These are phyloP conservation scores for sweet orange (Citrus sinensis) DNA, from an alignment of 345 rosid species.

Conservation along the genomic window DNA sequence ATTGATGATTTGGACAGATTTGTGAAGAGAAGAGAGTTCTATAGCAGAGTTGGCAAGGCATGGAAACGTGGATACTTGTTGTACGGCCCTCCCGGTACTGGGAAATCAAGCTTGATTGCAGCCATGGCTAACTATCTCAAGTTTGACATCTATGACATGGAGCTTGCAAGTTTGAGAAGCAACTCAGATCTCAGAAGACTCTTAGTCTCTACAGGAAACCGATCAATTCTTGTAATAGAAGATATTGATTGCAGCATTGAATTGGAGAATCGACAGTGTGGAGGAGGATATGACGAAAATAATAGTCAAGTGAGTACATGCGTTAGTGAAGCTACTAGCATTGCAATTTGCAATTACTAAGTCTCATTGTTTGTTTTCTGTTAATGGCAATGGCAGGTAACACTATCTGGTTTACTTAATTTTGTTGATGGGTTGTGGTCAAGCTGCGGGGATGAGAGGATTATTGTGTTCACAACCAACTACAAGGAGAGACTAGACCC, in stretches of 20 bases:
- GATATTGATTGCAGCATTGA: slow-evolving; percentile 23
- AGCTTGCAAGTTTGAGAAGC: background rate
- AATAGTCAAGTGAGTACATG: background rate
- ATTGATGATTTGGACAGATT: slow-evolving; percentile 35
- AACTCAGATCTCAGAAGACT: slow-evolving; percentile 12
- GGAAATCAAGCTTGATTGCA: slow-evolving; percentile 30
- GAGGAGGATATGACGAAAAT: background rate
- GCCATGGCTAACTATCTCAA: slow-evolving; percentile 28
- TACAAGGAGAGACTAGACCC: slow-evolving; percentile 26
- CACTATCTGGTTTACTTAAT: slow-evolving; percentile 24
- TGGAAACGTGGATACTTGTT: slow-evolving; percentile 24
- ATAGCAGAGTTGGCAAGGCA: slow-evolving; percentile 10
- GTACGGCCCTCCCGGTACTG: slow-evolving; percentile 27
- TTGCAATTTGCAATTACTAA: background rate
- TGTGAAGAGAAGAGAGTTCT: slow-evolving; percentile 5
- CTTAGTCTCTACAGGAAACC: background rate
- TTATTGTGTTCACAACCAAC: slow-evolving; percentile 27
- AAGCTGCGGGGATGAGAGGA: slow-evolving; percentile 19
- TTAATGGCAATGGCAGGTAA: background rate
- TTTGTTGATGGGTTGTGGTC: slow-evolving; percentile 29
- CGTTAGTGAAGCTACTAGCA: background rate
- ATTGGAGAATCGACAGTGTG: slow-evolving; percentile 4
- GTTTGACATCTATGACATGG: slow-evolving; percentile 26
- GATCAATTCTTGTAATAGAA: slow-evolving; percentile 22
- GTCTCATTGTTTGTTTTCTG: background rate